Evolutionary conservation across 2,329 filamentous ascomycete genomes (phyloP), one percentile per base, ranked within the genome.

Genomic region (Acrocalymma vagum): DNA sequence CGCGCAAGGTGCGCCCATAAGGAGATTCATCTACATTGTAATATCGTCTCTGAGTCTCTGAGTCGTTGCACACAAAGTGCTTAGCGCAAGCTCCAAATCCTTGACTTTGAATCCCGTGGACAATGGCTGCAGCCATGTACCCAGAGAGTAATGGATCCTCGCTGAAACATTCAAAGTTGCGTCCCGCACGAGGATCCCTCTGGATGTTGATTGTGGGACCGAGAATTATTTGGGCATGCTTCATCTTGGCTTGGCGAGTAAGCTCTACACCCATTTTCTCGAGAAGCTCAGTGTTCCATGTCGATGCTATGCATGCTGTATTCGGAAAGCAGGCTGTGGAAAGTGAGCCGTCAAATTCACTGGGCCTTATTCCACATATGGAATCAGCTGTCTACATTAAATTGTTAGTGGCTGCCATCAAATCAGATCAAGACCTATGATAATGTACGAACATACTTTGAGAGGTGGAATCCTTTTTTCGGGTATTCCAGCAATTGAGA

Each of bases 21-120:
- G 69, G 2, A 79, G 79, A 57, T 86, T 76, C 39, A 85, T 75
- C 1, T 78, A 82, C 47, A 82, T 70, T 25, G 71, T 9, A 75
- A 72, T 0, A 75, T 83, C 82, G 75, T 56, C 80, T 70, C 1
- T 84, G 84, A 60, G 87, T 84, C 55, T 88, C 85, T 0, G 84
- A 84, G 3, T 75, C 74, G 28, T 77, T 84, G 54, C 79, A 85
- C 11, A 82, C 82, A 62, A 84, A 88, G 59, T 89, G 86, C 71
- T 88, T 89, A 36, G 88, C 80, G 70, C 81, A 86, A 9, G 85
- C 80, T 9, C 80, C 81, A 5, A 88, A 84, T 22, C 82, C 82
- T 23, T 75, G 73, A 6, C 74, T 75, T 62, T 88, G 84, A 5
- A 88, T 71, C 13, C 85, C 80, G 29, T 69, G 73, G 13, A 81